Evolutionary conservation across 1,139 yeast species (phyloP).

Genomic region (Yamadazyma friedrichii): DNA sequence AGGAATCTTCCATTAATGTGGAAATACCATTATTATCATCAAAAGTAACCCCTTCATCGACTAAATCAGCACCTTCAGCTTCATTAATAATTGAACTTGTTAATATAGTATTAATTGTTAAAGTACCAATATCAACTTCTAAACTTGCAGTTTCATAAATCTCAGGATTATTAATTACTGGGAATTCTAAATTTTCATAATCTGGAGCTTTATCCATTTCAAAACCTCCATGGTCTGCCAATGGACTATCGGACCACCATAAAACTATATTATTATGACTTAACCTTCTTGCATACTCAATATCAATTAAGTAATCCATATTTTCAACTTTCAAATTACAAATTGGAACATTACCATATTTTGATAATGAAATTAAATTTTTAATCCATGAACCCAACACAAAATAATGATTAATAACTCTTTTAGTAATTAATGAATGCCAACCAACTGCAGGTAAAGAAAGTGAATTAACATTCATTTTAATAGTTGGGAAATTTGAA

Average conservation of each 20-base stretch:
- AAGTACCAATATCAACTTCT: slow-evolving; percentile 75
- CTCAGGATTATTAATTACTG: slow-evolving; percentile 76
- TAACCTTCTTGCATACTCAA: slow-evolving; percentile 80
- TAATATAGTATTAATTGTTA: slow-evolving; percentile 81
- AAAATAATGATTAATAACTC: slow-evolving; percentile 69
- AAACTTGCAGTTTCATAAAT: slow-evolving; percentile 75
- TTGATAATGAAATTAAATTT: slow-evolving; percentile 63
- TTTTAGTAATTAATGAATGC: slow-evolving; percentile 71
- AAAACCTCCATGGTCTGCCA: slow-evolving; percentile 84
- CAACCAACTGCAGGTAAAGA: slow-evolving; percentile 81
- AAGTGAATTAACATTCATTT: slow-evolving; percentile 54
- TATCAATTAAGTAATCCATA: slow-evolving; percentile 76
- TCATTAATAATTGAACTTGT: slow-evolving; percentile 83
- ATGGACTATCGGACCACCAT: slow-evolving; percentile 90
- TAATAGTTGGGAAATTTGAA: slow-evolving; percentile 63
- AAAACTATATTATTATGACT: slow-evolving; percentile 64
- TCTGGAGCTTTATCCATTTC: slow-evolving; percentile 58
- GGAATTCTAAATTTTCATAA: slow-evolving; percentile 66
- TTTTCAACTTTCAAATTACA: slow-evolving; percentile 82
- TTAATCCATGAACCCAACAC: slow-evolving; percentile 74
- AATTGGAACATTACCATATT: slow-evolving; percentile 77
- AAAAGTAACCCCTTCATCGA: slow-evolving; percentile 48
- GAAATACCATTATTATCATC: slow-evolving; percentile 48
- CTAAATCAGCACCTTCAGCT: slow-evolving; percentile 84
- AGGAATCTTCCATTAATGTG: slow-evolving; percentile 71